Base-by-base conservation (phyloP, 139 green algal genomes). In the Deuterostichococcus epilithicus region DNA sequence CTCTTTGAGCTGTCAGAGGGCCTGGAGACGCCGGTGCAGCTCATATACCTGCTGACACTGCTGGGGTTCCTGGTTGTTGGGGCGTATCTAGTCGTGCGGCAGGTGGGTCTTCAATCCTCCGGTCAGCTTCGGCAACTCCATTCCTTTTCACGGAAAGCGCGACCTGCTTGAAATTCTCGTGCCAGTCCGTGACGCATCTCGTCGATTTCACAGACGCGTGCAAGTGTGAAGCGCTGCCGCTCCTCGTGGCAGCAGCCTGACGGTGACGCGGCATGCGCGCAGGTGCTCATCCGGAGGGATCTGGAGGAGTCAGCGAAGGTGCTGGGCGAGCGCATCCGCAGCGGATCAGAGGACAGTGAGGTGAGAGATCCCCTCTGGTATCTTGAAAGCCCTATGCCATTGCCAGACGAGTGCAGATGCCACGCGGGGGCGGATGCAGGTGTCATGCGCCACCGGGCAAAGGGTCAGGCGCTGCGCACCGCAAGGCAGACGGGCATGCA, bases 301-400 rank as follows among this genome's bases (percentile, higher is more conserved):
- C 87, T 99, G 42, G 96, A 99, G 60, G 95, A 97, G 79, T 87
- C 92, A 28, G 93, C 95, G 26, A 99, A 99, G 82, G 86, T 90
- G n/a, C 87, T 99, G 66, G 95, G 94, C 15, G 96, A 99, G 68
- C 86, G 91, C 35, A 94, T 97, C 73, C 89, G 96, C 34, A 93
- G 84, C 15, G 90, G 89, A 0, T 84, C 96, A 70, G 95, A 91
- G 0, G 91, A 80, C 23, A 90, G 87, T 78, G 93, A 98, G 85
- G 89, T 92, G 70, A 15, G 81, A 0, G 32, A 20, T 71, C 28
- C 18, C 39, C 42, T 8, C 39, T 18, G 42, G 15, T 67, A 8
- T 38, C 42, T 4, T 45, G 3, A 22, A n/a, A 65, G 32, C 71
- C 22, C 71, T 18, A 22, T 42, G n/a, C n/a, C n/a, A n/a, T n/a